Base-by-base conservation (phyloP, 805 yeast species). In the Kurtzmaniella cleridarum region DNA sequence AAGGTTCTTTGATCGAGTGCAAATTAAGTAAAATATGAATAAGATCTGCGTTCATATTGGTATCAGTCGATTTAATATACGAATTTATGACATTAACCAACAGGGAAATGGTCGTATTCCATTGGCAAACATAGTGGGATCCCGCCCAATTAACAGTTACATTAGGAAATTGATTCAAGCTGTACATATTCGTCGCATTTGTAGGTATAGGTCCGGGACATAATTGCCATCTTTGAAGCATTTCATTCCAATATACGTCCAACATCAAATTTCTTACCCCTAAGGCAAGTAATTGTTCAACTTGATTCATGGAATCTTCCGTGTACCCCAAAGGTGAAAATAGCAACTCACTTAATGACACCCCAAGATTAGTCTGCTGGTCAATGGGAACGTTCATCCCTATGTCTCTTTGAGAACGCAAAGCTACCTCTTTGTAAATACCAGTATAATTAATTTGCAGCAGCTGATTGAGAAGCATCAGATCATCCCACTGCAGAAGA, bases 171-270 rank as follows among this genome's bases (percentile, higher is more conserved):
- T 48, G 11, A 34, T 47, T 41, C 8, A 12, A 18, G n/a, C 56
- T 46, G 8, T 20, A 20, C 24, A 20, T 20, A 20, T 20, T 20
- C 2, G 55, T 44, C 14, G 42, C 32, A 40, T 69, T 62, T 2
- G 43, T 32, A 5, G 66, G 61, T 16, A 62, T 57, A 2, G 69
- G 66, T 1, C 66, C 67, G 1, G 83, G 83, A 46, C 83, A 78
- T 16, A 77, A 53, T 51, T 75, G 81, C 81, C 81, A 76, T 32
- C 41, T 45, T 9, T 44, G 34, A 3, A 66, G 57, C 31, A 59
- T 48, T 36, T 73, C 75, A 48, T 75, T 76, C 68, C 77, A 74
- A 53, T 79, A 80, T 20, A 81, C 39, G 49, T 83, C 85, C 3
- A 80, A 37, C 39, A 63, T 57, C n/a, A 78, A 53, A 0, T 68